phyloP scores from a whole-genome alignment of 129 eudicot genomes.

The Artemisia tridentata region DNA sequence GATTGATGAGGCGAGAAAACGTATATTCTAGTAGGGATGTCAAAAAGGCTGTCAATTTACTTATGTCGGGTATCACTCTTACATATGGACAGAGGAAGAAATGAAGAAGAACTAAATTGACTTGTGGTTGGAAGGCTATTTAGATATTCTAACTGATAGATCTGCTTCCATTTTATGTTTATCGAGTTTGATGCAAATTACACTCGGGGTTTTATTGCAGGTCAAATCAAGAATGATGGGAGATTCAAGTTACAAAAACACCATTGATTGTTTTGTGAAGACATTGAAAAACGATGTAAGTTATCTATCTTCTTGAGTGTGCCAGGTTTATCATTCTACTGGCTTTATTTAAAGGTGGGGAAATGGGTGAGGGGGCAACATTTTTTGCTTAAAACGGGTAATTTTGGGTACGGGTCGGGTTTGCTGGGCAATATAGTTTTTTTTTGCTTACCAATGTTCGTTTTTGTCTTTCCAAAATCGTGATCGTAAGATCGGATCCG shows the following conservation, averaged over 20 bases:
- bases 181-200: not conserved
- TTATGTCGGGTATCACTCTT: not conserved
- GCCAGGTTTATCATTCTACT: too few relatives aligned
- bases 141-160: not conserved
- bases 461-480: too few relatives aligned
- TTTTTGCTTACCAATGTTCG: too few relatives aligned
- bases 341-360: too few relatives aligned
- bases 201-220: conserved; percentile 30
- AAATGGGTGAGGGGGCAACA: too few relatives aligned
- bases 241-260: conserved; percentile 78
- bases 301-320: not conserved
- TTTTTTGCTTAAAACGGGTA: too few relatives aligned
- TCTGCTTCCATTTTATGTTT: not conserved
- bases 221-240: conserved; percentile 99
- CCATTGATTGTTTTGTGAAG: conserved; percentile 82
- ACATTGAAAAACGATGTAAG: conserved; percentile 87
- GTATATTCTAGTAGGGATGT: not conserved
- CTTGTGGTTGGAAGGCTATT: not conserved
- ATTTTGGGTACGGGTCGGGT: too few relatives aligned
- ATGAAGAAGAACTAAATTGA: not conserved
- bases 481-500: too few relatives aligned
- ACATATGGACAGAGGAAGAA: not conserved
- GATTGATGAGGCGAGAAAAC: too few relatives aligned
- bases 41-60: not conserved
- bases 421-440: too few relatives aligned